Percentiles rank a stretch among this genome's conserved stretches.
Evolutionary conservation across 1,139 yeast species (phyloP).

Genomic region (Diutina mesorugosa): DNA sequence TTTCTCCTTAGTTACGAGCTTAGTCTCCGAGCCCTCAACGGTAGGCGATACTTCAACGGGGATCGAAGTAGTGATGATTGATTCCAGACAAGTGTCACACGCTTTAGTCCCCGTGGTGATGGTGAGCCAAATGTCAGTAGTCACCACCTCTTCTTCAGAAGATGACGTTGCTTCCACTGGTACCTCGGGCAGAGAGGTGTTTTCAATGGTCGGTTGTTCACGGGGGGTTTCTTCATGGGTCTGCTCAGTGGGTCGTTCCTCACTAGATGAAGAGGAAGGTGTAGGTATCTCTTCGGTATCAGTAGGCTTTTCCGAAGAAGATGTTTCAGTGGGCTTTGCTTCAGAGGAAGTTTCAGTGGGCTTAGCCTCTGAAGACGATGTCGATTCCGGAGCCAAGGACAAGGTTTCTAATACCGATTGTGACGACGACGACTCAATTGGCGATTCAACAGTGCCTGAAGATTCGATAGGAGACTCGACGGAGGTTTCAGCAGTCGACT

Average conservation of each 20-base stretch:
- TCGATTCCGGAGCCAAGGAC: too few species aligned
- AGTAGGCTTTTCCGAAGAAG: too few species aligned
- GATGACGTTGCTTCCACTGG: neutral
- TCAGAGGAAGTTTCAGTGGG: too few species aligned
- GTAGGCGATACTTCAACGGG: neutral
- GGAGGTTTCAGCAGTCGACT: neutral
- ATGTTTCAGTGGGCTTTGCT: too few species aligned
- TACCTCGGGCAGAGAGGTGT: too few species aligned
- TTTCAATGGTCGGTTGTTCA: too few species aligned
- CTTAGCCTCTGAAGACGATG: too few species aligned
- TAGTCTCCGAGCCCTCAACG: neutral
- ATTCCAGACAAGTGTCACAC: neutral
- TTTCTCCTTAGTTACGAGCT: neutral
- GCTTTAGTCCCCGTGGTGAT: neutral
- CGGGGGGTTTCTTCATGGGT: too few species aligned
- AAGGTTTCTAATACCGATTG: too few species aligned
- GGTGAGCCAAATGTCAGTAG: neutral
- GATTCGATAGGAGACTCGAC: neutral
- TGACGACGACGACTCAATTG: neutral
- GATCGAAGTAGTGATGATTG: neutral
- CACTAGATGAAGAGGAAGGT: too few species aligned
- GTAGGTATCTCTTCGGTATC: neutral
- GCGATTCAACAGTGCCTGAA: neutral
- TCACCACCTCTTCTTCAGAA: neutral
- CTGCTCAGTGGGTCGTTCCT: too few species aligned